These are phyloP conservation scores for Phytophthora litchii DNA, from an alignment of 352 stramenopile species.

Conservation along the genomic window DNA sequence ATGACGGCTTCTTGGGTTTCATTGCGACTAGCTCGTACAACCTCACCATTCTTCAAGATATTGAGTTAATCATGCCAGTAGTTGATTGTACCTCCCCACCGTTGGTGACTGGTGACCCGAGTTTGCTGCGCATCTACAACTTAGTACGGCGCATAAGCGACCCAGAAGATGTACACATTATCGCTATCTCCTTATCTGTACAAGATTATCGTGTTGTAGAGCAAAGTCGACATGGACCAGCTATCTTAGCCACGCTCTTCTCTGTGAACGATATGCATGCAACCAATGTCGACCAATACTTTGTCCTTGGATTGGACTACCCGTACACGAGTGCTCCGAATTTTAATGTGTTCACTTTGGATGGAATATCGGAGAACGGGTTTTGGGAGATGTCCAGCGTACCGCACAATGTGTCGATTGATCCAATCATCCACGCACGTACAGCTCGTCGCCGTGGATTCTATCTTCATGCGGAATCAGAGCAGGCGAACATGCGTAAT, in stretches of 20 bases:
- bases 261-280: conserved; percentile 36
- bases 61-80: conserved; percentile 31
- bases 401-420: conserved; percentile 8
- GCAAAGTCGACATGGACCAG: conserved; percentile 24
- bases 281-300: conserved; percentile 24
- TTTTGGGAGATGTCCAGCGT: conserved; percentile 33
- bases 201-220: conserved; percentile 34
- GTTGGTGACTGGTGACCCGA: conserved; percentile 27
- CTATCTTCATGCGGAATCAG: conserved; percentile 37
- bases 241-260: conserved; percentile 27
- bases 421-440: conserved; percentile 26
- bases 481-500: conserved; percentile 47
- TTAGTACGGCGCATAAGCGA: conserved; percentile 29
- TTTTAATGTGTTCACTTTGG: conserved; percentile 24
- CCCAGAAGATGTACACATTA: conserved; percentile 25
- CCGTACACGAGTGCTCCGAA: conserved; percentile 25
- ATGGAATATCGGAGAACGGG: conserved; percentile 14
- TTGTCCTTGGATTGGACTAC: conserved; percentile 30
- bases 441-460: conserved; percentile 44
- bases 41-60: conserved; percentile 32
- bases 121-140: conserved; percentile 31
- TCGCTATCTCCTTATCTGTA: conserved; percentile 18
- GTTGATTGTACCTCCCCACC: conserved; percentile 33
- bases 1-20: conserved; percentile 23
- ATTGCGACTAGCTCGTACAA: conserved; percentile 35